Conservation (phyloP, 371 early-diverging fungal genomes). For the Mucor circinelloides region DNA sequence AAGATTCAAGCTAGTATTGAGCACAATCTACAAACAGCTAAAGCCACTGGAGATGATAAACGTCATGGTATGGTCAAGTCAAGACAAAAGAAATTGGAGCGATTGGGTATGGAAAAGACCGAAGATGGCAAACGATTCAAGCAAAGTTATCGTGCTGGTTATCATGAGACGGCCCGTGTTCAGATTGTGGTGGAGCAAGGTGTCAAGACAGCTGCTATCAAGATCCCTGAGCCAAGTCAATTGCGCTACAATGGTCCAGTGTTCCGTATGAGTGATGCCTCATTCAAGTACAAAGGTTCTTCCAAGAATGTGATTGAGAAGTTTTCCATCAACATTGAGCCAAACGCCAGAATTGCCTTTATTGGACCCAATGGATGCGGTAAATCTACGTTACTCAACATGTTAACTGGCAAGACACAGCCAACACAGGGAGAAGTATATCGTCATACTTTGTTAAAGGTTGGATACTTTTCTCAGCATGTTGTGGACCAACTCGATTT, state of each 20-base stretch:
- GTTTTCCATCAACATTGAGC: conserved; percentile 66
- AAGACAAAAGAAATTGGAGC: conserved; percentile 68
- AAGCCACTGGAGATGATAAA: conserved; percentile 77
- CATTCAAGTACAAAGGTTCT: conserved; percentile 56
- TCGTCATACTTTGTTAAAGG: conserved; percentile 57
- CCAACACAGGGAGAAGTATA: conserved; percentile 65
- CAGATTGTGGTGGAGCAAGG: conserved; percentile 63
- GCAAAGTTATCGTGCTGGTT: conserved; percentile 66
- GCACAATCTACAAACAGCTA: conserved; percentile 68
- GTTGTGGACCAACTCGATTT: conserved; percentile 66
- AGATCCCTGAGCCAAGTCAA: conserved; percentile 59
- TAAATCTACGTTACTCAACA: conserved; percentile 83
- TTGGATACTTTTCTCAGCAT: conserved; percentile 85
- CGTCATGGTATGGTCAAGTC: conserved; percentile 71
- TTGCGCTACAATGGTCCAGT: conserved; percentile 67
- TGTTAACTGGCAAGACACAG: conserved; percentile 60
- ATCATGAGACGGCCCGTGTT: conserved; percentile 43
- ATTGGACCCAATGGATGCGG: conserved; percentile 85
- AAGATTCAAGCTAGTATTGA: conserved; percentile 66
- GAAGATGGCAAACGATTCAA: conserved; percentile 73
- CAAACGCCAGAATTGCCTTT: conserved; percentile 64
- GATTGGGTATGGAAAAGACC: conserved; percentile 66
- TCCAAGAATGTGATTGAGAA: conserved; percentile 24
- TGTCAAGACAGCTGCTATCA: conserved; percentile 52
- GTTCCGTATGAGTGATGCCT: conserved; percentile 64